These are phyloP conservation scores for Fusarium camptoceras DNA, from an alignment of 2,329 filamentous ascomycete species.

Conservation along the genomic window DNA sequence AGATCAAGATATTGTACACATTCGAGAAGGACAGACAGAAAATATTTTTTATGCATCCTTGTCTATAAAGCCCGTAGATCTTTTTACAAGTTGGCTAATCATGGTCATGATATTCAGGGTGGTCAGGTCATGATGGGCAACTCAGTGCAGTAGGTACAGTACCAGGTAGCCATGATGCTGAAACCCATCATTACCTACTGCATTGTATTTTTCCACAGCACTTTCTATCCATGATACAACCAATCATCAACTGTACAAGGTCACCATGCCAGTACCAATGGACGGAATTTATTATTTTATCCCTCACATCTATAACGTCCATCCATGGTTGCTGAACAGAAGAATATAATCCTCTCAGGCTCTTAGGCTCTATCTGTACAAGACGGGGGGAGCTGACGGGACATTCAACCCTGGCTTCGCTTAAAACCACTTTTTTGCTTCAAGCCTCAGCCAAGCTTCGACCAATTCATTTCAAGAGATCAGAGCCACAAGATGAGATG, in stretches of 20 bases:
- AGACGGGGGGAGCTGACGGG: neutral
- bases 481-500: constrained; percentile 13
- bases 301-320: neutral
- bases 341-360: neutral
- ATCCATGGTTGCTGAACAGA: neutral
- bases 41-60: neutral
- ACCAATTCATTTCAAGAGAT: constrained; percentile 1
- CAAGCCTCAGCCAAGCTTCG: constrained; percentile 11
- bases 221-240: constrained; percentile 2
- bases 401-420: neutral
- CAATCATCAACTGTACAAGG: constrained; percentile 31
- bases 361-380: neutral
- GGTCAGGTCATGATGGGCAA: constrained; percentile 27
- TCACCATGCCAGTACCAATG: constrained; percentile 16
- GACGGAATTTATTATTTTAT: constrained; percentile 2
- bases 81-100: neutral
- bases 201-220: neutral
- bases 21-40: neutral
- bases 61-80: neutral
- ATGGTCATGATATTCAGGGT: neutral
- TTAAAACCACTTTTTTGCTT: constrained; percentile 3
- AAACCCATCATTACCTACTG: constrained; percentile 33
- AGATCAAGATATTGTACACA: neutral
- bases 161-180: constrained; percentile 31
- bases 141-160: neutral